Percentiles rank a stretch among this genome's conserved stretches.
These are phyloP conservation scores for Coemansia sp. DNA, from an alignment of 192 early-diverging fungal species.

Conservation along the genomic window DNA sequence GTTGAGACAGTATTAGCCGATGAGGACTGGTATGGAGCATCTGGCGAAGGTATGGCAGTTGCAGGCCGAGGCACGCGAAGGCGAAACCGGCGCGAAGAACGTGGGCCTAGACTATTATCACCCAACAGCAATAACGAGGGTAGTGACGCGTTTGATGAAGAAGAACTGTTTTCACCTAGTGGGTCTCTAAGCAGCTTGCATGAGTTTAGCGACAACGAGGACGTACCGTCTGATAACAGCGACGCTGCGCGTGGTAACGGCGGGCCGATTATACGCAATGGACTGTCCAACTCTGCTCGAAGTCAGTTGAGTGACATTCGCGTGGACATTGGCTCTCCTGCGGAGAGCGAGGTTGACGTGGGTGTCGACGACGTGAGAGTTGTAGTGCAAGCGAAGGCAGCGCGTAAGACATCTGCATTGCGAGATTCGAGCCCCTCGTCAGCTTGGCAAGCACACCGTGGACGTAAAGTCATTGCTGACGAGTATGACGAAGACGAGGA, in stretches of 20 bases:
- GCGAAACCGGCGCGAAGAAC: not conserved
- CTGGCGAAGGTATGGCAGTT: slow-evolving; percentile 9
- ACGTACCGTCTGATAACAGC: slow-evolving; percentile 7
- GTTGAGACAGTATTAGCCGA: slow-evolving; percentile 47
- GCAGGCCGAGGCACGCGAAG: slow-evolving; percentile 9
- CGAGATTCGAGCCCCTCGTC: slow-evolving; percentile 12
- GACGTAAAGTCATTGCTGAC: slow-evolving; percentile 41
- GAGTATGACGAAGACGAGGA: slow-evolving; percentile 38
- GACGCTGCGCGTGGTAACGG: not conserved
- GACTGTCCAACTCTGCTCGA: slow-evolving; percentile 1
- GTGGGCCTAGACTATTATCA: not conserved
- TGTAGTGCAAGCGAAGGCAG: not conserved
- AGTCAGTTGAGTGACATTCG: not conserved
- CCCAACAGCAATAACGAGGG: slow-evolving; percentile 5
- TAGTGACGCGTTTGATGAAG: slow-evolving; percentile 38
- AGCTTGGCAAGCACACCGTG: slow-evolving; percentile 14
- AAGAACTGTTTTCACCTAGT: slow-evolving; percentile 49
- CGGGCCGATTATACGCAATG: slow-evolving; percentile 42
- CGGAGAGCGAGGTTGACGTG: slow-evolving; percentile 43
- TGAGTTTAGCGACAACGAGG: slow-evolving; percentile 46
- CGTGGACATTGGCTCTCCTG: slow-evolving; percentile 4
- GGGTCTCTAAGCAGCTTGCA: slow-evolving; percentile 51
- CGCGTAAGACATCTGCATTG: not conserved
- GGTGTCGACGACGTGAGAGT: slow-evolving; percentile 21
- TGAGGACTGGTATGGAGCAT: slow-evolving; percentile 36